A percentile compares a stretch with the other conserved stretches of the same genome.
Evolutionary conservation across 768 basidiomycete genomes (phyloP).

Genomic region (Leccinum arenicola): DNA sequence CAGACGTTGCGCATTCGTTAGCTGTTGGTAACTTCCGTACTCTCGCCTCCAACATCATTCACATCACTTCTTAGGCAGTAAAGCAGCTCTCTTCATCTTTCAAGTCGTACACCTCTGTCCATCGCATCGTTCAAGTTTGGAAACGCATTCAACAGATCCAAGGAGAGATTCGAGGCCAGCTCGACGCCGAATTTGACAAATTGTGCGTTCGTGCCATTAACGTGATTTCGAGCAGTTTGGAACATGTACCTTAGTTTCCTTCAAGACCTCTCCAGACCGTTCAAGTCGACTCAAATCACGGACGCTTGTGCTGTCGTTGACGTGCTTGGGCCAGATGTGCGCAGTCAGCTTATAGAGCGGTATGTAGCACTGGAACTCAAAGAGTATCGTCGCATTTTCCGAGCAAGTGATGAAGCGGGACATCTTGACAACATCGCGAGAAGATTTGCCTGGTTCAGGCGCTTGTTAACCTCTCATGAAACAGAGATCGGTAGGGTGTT

Average conservation of each 20-base stretch:
- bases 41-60: conserved; percentile 16
- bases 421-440: conserved; percentile 93
- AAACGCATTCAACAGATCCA: conserved; percentile 80
- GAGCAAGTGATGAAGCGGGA: conserved; percentile 90
- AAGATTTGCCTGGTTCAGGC: conserved; percentile 93
- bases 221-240: neutral
- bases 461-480: conserved; percentile 82
- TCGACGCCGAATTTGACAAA: conserved; percentile 89
- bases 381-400: conserved; percentile 95
- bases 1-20: conserved; percentile 80
- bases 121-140: conserved; percentile 74
- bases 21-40: conserved; percentile 46
- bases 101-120: conserved; percentile 74
- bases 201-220: conserved; percentile 58
- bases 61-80: conserved; percentile 57
- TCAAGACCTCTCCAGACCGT: conserved; percentile 67
- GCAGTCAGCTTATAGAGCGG: conserved; percentile 77
- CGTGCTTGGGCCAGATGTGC: conserved; percentile 82
- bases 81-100: conserved; percentile 83
- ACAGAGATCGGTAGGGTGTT: conserved; percentile 83
- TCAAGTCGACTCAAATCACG: conserved; percentile 62
- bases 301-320: conserved; percentile 91
- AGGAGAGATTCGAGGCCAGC: conserved; percentile 71
- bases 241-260: conserved; percentile 56
- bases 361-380: conserved; percentile 89